Base-by-base conservation (phyloP, 2,329 filamentous ascomycete species). In the Microdochium nivale region DNA sequence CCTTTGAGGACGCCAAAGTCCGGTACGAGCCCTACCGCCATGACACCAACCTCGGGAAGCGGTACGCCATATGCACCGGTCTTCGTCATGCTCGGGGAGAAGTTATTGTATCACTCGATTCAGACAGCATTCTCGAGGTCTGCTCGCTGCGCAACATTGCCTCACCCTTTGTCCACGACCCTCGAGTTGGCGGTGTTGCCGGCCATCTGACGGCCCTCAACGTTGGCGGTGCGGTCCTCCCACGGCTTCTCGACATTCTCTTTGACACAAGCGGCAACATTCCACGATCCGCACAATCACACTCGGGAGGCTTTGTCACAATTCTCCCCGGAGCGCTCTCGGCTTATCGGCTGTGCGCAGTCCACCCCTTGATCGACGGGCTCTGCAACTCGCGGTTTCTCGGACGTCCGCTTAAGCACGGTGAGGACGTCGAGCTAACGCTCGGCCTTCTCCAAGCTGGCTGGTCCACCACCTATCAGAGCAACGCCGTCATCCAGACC, bases 241-340 rank as follows among this genome's bases (percentile, higher is more conserved):
- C 49, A 43, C 49, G 49, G 21, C 35, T 50, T 24, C 35, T 50
- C 32, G 32, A 50, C n/a, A 50, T 50, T 23, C 19, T 50, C 21
- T 50, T 43, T 23, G 25, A 50, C n/a, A 35, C 35, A 14, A 37
- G 49, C 35, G 49, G 49, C 32, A 50, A 50, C 32, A 50, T 44
- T 24, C 49, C 49, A 37, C 32, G 49, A 3, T 43, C 49, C n/a
- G 49, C 49, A 25, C 49, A 50, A 23, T 43, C 49, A 25, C 35
- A 50, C 1, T 25, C 32, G 16, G 35, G 35, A 40, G 49, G 49
- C n/a, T 50, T 50, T 44, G 49, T 50, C 49, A 33, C 32, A 16
- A 50, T 50, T 30, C 49, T 50, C 13, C 49, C 49, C 16, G 49
- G 49, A 50, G 49, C 49, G 19, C 35, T 40, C 25, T 50, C 49